A percentile compares a stretch with the other conserved stretches of the same genome.
phyloP scores from a whole-genome alignment of 805 yeast species.

The Kuraishia molischiana region DNA sequence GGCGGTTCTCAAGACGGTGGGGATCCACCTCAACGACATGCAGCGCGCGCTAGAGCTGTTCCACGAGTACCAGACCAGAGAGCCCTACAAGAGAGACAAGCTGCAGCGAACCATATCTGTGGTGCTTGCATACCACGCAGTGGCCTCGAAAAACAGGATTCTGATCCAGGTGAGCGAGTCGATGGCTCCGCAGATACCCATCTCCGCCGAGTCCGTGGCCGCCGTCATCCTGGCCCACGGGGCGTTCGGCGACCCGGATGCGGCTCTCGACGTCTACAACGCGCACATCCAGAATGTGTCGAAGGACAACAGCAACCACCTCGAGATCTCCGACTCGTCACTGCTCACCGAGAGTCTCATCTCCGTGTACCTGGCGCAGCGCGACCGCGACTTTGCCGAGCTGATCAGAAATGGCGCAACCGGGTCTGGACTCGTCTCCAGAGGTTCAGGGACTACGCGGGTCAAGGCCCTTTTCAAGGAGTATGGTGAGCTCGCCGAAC shows the following conservation, averaged over 20 bases:
- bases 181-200: slow-evolving; percentile 16
- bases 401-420: slow-evolving; percentile 18
- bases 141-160: slow-evolving; percentile 6
- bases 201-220: slow-evolving; percentile 15
- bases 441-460: slow-evolving; percentile 9
- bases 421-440: slow-evolving; percentile 15
- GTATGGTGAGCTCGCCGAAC: slow-evolving; percentile 19
- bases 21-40: slow-evolving; percentile 9
- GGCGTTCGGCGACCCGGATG: slow-evolving; percentile 18
- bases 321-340: slow-evolving; percentile 4
- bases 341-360: slow-evolving; percentile 15
- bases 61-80: slow-evolving; percentile 13
- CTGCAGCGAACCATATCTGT: slow-evolving; percentile 13
- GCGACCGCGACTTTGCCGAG: slow-evolving; percentile 21
- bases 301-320: slow-evolving; percentile 6
- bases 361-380: slow-evolving; percentile 12
- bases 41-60: slow-evolving; percentile 11
- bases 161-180: slow-evolving; percentile 15
- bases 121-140: slow-evolving; percentile 14
- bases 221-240: slow-evolving; percentile 15
- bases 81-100: slow-evolving; percentile 13
- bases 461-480: slow-evolving; percentile 15
- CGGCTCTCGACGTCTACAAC: slow-evolving; percentile 22
- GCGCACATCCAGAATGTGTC: slow-evolving; percentile 11
- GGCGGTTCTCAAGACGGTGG: not conserved